phyloP scores from a whole-genome alignment of 805 yeast genomes.

The Candida insectorum region DNA sequence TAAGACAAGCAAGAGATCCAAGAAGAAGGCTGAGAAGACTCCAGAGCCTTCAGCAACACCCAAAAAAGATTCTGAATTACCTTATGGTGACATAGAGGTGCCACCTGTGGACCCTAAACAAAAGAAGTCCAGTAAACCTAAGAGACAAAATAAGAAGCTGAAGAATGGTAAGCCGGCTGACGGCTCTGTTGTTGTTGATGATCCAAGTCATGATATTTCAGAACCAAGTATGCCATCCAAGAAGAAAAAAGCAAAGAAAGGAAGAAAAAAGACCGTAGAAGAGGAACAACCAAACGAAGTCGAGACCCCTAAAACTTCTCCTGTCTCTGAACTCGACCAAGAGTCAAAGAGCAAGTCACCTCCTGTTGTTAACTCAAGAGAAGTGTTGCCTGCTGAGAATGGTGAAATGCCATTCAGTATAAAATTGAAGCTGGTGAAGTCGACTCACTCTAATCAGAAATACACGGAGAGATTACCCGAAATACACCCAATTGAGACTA shows the following conservation, averaged over 20 bases:
- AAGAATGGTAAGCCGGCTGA: background rate
- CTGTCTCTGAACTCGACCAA: no score
- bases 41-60: no score
- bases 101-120: no score
- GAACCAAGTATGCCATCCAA: background rate
- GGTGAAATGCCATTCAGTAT: conserved; percentile 18
- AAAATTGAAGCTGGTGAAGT: conserved; percentile 21
- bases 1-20: no score
- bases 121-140: no score
- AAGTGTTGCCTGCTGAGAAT: background rate
- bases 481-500: conserved; percentile 31
- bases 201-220: background rate
- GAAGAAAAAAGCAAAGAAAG: background rate
- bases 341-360: no score
- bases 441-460: conserved; percentile 18
- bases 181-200: conserved; percentile 11
- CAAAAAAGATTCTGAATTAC: no score
- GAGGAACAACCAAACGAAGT: background rate
- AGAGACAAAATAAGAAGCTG: background rate
- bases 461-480: conserved; percentile 27
- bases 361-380: background rate
- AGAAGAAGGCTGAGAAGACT: no score
- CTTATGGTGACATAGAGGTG: no score
- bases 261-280: background rate
- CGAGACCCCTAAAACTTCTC: background rate